Evolutionary conservation across 306 rosid genomes (phyloP), one percentile per base, ranked within the genome.

Genomic region (Prunus kanzakura): DNA sequence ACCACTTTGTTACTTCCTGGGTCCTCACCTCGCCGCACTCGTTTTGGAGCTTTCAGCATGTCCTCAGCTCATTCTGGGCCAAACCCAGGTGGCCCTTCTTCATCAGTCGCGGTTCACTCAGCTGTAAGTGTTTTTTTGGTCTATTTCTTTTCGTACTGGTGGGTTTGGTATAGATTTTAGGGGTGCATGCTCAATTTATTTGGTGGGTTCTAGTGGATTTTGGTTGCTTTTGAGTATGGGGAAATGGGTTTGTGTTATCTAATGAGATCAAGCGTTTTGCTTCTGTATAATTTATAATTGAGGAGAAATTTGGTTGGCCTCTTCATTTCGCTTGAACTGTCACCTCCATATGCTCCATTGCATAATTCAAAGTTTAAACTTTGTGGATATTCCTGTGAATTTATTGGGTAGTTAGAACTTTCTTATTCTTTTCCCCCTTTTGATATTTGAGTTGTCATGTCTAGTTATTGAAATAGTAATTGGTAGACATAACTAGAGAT

Each of bases 1-100:
- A 32, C 43, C 25, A 8, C 69, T 52, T 32, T 72, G 27, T 38
- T 72, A 19, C 68, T 56, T 67, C 69, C 62, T 8, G 69, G 14
- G 20, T 61, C 69, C 46, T 56, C 81, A 22, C 55, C 87, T 84
- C 84, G 77, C 70, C 79, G 72, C n/a, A 27, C 45, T 78, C 84
- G 77, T 70, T 69, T 84, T 38, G 41, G 82, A 56, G 76, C 82
- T 15, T 85, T 87, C 78, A 77, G 67, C 41, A 84, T 80, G 78
- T 75, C 90, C 16, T 74, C 90, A 58, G 55, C 87, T 69, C 46
- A 62, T 72, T 85, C 84, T 64, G 89, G 81, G 74, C 72, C 88
- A 10, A 85, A 52, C 77, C 73, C 84, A 13, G 78, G 76, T 50
- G 76, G 55, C 73, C 23, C 78, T 49, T 82, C 89, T 6, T 74